A percentile compares a stretch with the other conserved stretches of the same genome.
These are phyloP conservation scores for Fusarium solani-melongenae DNA, from an alignment of 2,329 filamentous ascomycete species.

Conservation along the genomic window DNA sequence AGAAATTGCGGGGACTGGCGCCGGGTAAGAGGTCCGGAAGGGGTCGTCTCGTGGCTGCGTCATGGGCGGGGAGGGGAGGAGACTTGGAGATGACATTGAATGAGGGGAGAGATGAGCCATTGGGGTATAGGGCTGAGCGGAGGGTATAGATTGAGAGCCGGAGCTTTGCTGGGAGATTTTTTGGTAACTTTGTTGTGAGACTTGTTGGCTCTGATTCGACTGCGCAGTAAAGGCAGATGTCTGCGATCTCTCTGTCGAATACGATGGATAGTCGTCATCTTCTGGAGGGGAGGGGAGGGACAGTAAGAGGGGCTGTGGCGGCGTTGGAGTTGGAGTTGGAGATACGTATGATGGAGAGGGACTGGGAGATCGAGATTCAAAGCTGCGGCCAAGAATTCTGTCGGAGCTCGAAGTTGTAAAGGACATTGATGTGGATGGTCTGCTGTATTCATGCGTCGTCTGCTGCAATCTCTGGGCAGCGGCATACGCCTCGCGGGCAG, in stretches of 20 bases:
- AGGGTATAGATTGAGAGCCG: conserved; percentile 35
- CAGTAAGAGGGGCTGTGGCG: conserved; percentile 7
- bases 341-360: conserved; percentile 20
- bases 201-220: not conserved
- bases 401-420: conserved; percentile 38
- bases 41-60: conserved; percentile 28
- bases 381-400: conserved; percentile 24
- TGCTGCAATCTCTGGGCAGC: conserved; percentile 11
- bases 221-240: not conserved
- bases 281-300: conserved; percentile 24
- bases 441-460: conserved; percentile 7
- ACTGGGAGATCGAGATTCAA: conserved; percentile 10
- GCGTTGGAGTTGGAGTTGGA: conserved; percentile 20
- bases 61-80: conserved; percentile 38
- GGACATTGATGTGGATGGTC: conserved; percentile 30
- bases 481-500: not conserved
- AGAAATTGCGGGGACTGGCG: conserved; percentile 16
- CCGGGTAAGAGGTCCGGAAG: conserved; percentile 7
- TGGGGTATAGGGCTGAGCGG: conserved; percentile 38
- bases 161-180: conserved; percentile 2
- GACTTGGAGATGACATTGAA: conserved; percentile 29
- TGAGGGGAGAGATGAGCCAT: conserved; percentile 20
- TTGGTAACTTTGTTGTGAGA: conserved; percentile 5
- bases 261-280: not conserved
- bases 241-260: conserved; percentile 4